Evolutionary conservation across 129 eudicot species (phyloP).

Genomic region (Centella asiatica): DNA sequence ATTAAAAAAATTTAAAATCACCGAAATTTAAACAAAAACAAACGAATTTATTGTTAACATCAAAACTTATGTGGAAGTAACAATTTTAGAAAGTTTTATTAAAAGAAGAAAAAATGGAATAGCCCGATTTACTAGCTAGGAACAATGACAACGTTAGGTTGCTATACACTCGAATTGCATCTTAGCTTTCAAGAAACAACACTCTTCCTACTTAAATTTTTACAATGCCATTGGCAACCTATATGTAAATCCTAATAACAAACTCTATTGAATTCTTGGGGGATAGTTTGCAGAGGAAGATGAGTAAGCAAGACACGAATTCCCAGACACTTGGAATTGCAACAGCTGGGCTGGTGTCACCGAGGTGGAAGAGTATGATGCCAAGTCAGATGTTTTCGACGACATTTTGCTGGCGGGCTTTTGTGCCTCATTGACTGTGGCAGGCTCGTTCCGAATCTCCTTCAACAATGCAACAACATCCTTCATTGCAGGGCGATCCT

Average conservation of each 20-base stretch:
- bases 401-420: conserved; percentile 32
- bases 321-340: conserved; percentile 54
- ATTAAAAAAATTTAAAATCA: no score
- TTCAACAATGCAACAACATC: conserved; percentile 72
- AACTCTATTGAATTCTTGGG: conserved; percentile 21
- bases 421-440: conserved; percentile 31
- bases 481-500: conserved; percentile 89
- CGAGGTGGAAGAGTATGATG: conserved; percentile 44
- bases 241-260: conserved; percentile 3
- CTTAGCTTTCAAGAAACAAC: not conserved
- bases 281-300: conserved; percentile 39
- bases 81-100: no score
- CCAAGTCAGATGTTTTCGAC: conserved; percentile 16
- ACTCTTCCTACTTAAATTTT: conserved; percentile 10
- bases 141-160: not conserved
- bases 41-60: no score
- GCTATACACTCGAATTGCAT: not conserved
- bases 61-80: no score
- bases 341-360: conserved; percentile 62
- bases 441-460: conserved; percentile 58
- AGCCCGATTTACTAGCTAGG: not conserved
- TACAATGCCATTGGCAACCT: conserved; percentile 7
- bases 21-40: no score
- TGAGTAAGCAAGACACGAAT: conserved; percentile 56
- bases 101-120: no score